phyloP scores from a whole-genome alignment of 176 grass and related monocot species.

The Hsuehochloa calcarea region DNA sequence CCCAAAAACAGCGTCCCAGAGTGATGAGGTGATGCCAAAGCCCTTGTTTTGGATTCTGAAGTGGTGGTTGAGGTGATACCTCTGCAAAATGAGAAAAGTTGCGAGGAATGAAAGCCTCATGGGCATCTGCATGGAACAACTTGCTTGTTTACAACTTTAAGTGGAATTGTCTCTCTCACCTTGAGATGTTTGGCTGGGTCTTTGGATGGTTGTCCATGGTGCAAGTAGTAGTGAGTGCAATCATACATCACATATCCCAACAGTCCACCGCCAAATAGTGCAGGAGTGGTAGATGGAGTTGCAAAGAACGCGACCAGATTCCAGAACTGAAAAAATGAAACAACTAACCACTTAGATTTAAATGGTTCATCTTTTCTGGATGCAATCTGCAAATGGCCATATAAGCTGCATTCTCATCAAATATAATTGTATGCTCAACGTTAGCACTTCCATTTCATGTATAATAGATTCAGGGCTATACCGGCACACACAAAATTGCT shows the following conservation, averaged over 20 bases:
- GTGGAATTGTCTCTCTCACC: conserved; percentile 38
- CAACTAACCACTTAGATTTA: not conserved
- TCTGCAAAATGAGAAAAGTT: conserved; percentile 37
- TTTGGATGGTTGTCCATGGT: conserved; percentile 84
- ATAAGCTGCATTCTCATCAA: not conserved
- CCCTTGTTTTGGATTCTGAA: conserved; percentile 85
- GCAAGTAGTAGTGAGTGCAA: conserved; percentile 90
- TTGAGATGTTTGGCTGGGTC: conserved; percentile 75
- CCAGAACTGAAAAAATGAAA: conserved; percentile 69
- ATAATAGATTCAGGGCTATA: conserved; percentile 31
- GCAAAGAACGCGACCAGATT: conserved; percentile 60
- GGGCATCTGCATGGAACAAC: not conserved
- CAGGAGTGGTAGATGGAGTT: conserved; percentile 64
- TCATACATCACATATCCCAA: conserved; percentile 96
- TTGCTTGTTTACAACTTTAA: not conserved
- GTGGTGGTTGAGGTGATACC: conserved; percentile 92
- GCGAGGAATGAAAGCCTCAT: conserved; percentile 5
- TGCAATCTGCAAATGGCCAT: not conserved
- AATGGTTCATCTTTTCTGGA: not conserved
- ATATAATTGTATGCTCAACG: not conserved
- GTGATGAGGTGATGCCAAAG: conserved; percentile 85
- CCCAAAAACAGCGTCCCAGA: conserved; percentile 79
- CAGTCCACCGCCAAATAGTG: conserved; percentile 74
- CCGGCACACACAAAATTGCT: conserved; percentile 78
- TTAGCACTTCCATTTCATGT: not conserved